Evolutionary conservation across 1,139 yeast genomes (phyloP), one percentile per base, ranked within the genome.

Genomic region (Hemisphaericaspora xylofermentans): DNA sequence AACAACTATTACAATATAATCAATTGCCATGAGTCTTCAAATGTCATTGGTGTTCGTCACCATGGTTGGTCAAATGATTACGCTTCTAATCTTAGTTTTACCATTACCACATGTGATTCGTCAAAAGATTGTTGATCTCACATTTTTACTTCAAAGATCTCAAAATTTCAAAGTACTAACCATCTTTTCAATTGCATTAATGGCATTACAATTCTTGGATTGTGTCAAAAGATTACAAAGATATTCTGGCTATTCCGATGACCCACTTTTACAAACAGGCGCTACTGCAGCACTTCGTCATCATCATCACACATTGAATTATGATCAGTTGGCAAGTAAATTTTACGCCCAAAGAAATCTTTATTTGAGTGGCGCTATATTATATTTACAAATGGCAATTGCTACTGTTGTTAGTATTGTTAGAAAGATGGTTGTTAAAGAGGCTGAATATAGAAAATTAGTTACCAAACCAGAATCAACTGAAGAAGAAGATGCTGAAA

Each of bases 311-410:
- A 41, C 43, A 28, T 57, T 67, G 51, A 59, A 58, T 40, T 59
- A 63, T 42, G 77, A 72, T 25, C 72, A 66, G 55, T 61, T 71
- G 56, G 77, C 76, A n/a, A 60, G 71, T 42, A 78, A 80, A 51
- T 83, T 85, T 50, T 82, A 82, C 52, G 74, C 84, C 35, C 89
- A 84, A 58, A 71, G 93, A 54, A 84, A 84, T 53, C 66, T 83
- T 49, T 84, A 84, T 58, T 73, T 84, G 45, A 75, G 84, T 14
- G 91, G 89, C 3, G 87, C 87, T 6, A 82, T 83, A 3, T 59
- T 83, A 48, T 83, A 82, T 58, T 72, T 82, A 48, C 73, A 69
- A 45, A 49, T 80, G 39, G 82, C 86, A 4, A 79, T 82, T 43
- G 71, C 70, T 40, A 81, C 84, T 6, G 80, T 81, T 34, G 67